phyloP scores from a whole-genome alignment of 441 rosid genomes.

The Erodium trifolium region DNA sequence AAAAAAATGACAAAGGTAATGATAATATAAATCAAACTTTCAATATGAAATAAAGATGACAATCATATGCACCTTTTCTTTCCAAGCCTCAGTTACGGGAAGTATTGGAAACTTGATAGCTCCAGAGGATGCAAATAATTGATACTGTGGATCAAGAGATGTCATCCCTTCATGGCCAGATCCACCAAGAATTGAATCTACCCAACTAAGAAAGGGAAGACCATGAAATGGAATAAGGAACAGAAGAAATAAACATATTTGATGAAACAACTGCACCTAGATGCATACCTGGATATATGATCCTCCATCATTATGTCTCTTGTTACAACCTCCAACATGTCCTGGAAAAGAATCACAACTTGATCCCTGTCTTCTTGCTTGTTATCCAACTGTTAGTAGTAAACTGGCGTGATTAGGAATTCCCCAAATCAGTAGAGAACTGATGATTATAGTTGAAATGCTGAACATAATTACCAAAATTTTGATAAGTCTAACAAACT shows the following conservation, averaged over 20 bases:
- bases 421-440: conserved; percentile 9
- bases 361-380: conserved; percentile 72
- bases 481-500: conserved; percentile 75
- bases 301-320: conserved; percentile 88
- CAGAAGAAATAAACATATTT: neutral
- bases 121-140: conserved; percentile 84
- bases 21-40: conserved; percentile 2
- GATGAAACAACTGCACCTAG: conserved; percentile 15
- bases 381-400: conserved; percentile 52
- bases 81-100: conserved; percentile 86
- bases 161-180: conserved; percentile 57
- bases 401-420: conserved; percentile 11
- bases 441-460: neutral
- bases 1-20: conserved; percentile 9
- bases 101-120: conserved; percentile 80
- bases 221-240: conserved; percentile 13
- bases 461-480: conserved; percentile 52
- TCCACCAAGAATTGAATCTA: conserved; percentile 68
- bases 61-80: conserved; percentile 60
- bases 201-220: conserved; percentile 35
- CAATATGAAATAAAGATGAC: neutral
- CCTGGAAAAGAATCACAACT: conserved; percentile 94
- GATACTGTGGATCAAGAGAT: conserved; percentile 51
- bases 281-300: conserved; percentile 48
- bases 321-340: conserved; percentile 95